These are phyloP conservation scores for Calycina marina DNA, from an alignment of 2,329 filamentous ascomycete genomes.

Conservation along the genomic window DNA sequence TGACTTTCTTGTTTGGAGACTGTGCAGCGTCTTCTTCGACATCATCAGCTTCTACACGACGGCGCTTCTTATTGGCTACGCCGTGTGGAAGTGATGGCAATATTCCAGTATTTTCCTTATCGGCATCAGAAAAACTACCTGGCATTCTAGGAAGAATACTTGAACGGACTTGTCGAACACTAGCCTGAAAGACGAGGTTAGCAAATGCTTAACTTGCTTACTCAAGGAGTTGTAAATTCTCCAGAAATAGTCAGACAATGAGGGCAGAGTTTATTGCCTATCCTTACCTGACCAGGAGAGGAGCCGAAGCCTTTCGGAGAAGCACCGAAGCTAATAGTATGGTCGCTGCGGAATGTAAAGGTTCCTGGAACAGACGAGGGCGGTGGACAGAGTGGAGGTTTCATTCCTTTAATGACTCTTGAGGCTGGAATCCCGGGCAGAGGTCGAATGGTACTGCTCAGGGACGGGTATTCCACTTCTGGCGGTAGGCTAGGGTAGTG, in stretches of 20 bases:
- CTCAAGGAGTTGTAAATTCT: no score
- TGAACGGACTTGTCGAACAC: slow-evolving; percentile 42
- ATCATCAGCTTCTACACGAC: slow-evolving; percentile 34
- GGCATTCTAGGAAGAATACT: slow-evolving; percentile 38
- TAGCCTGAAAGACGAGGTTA: no score
- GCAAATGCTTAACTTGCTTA: no score
- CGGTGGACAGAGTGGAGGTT: no score
- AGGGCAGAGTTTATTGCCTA: no score
- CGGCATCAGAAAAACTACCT: slow-evolving; percentile 37
- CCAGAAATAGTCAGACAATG: no score
- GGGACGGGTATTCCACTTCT: slow-evolving; percentile 18
- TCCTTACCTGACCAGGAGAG: slow-evolving; percentile 44
- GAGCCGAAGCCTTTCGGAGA: slow-evolving; percentile 37
- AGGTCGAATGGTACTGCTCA: slow-evolving; percentile 15
- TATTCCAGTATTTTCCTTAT: slow-evolving; percentile 37
- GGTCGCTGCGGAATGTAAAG: slow-evolving; percentile 52
- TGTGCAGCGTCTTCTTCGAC: slow-evolving; percentile 39
- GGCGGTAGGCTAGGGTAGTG: slow-evolving; percentile 35
- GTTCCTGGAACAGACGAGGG: slow-evolving; percentile 34
- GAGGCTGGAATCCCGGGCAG: slow-evolving; percentile 12
- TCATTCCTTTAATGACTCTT: no score
- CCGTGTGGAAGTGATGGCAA: slow-evolving; percentile 40
- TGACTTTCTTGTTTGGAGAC: slow-evolving; percentile 44
- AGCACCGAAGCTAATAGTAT: slow-evolving; percentile 43
- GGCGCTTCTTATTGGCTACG: slow-evolving; percentile 51